Evolutionary conservation across 2,329 filamentous ascomycete species (phyloP), one percentile per base, ranked within the genome.

Genomic region (Talaromyces sp.): DNA sequence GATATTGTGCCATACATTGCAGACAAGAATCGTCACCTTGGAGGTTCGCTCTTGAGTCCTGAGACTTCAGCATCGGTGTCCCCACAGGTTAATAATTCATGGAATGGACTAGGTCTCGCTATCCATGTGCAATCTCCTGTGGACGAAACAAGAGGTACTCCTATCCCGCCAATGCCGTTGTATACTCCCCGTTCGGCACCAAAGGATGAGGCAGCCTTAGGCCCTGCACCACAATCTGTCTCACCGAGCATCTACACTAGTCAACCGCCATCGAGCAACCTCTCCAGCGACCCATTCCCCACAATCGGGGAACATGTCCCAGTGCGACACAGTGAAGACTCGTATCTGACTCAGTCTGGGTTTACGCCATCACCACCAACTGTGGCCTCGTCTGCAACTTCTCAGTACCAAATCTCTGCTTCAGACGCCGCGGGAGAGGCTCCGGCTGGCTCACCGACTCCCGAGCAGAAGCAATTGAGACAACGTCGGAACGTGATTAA

Each of bases 401-500:
- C 73, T 1, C 64, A 75, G 33, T 66, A 67, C 15, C 69, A 67
- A 11, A 70, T 70, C n/a, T 64, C 64, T 21, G 54, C 58, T 39
- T 67, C 70, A 35, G 67, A 69, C 33, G 62, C 45, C 51, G 40
- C 53, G 37, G 63, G 63, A 59, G 65, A 51, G 35, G 52, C 52
- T 58, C 56, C 62, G 60, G 36, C 19, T 43, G 58, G 61, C 35
- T 72, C 73, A 5, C 71, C 72, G 19, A 73, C 74, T 3, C 72
- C 73, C 2, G 73, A 72, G 48, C 71, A 76, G 59, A 67, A 69
- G 17, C 85, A 89, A n/a, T 78, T 97, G 8, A 84, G 84, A 52
- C 89, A 93, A 69, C 88, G 94, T 19, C 85, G 88, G 56, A 85
- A 95, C 70, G 85, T 95, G 50, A 88, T 97, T 66, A 92, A 93